Evolutionary conservation across 2,329 filamentous ascomycete genomes (phyloP).

Genomic region (Pseudocercospora pini-densiflorae): DNA sequence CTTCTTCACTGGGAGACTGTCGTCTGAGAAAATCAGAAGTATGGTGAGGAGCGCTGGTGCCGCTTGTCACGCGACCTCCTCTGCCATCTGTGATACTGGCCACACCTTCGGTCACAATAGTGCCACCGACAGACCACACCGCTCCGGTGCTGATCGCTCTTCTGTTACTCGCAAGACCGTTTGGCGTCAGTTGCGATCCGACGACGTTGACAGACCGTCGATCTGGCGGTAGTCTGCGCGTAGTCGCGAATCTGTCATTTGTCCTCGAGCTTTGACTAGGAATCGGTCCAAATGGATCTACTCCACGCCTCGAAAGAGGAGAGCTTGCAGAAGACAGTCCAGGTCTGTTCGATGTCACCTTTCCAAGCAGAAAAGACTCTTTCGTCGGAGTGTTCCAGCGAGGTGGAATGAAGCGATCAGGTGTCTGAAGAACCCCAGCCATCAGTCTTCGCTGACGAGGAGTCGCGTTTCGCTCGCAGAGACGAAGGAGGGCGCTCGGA

Average conservation of each 20-base stretch:
- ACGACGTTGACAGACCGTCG: conserved; percentile 10
- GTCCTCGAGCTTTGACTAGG: conserved; percentile 21
- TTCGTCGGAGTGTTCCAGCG: conserved; percentile 35
- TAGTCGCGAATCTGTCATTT: conserved; percentile 33
- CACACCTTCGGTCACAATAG: conserved; percentile 46
- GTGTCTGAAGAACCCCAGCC: conserved; percentile 40
- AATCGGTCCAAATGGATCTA: conserved; percentile 36
- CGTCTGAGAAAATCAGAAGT: conserved; percentile 60
- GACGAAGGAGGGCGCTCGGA: conserved; percentile 28
- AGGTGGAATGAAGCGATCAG: conserved; percentile 64
- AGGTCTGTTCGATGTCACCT: neutral
- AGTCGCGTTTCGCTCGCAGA: conserved; percentile 28
- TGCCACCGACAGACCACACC: conserved; percentile 79
- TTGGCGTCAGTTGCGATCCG: conserved; percentile 5
- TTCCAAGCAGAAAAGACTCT: conserved; percentile 26
- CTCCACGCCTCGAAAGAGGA: neutral
- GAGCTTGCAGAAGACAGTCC: neutral
- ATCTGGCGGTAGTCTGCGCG: conserved; percentile 12
- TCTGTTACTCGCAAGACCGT: conserved; percentile 8
- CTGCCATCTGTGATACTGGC: conserved; percentile 60
- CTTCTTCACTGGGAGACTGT: conserved; percentile 32
- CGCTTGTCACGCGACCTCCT: conserved; percentile 68
- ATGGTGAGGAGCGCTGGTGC: conserved; percentile 72
- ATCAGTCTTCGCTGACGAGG: conserved; percentile 28
- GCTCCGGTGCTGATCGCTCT: conserved; percentile 64